Base-by-base conservation (phyloP, 345 rosid genomes). In the Citrus hindsii region DNA sequence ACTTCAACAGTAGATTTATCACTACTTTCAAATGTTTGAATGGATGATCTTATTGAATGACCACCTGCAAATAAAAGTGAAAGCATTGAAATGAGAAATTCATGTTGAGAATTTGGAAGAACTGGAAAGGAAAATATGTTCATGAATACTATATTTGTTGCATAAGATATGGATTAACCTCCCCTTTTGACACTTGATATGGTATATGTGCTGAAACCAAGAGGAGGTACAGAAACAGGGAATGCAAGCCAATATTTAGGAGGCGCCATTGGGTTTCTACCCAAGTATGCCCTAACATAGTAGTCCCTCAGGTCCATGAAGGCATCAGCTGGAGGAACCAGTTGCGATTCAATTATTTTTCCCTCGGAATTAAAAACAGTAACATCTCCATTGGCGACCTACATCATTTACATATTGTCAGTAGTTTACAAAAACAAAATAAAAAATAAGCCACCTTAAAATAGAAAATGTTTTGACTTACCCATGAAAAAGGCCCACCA, bases 181-280 rank as follows among this genome's bases (percentile, higher is more conserved):
- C 89, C 33, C 65, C 55, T 84, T 86, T 86, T 85, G 79, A 92
- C 84, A 79, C 78, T 80, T 62, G 94, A 91, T 82, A 96, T 83
- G 61, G 85, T 80, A 83, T 94, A 96, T 65, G 97, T 92, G 84
- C 83, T 90, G 90, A 91, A 96, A 76, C 98, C 99, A 74, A 96
- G 92, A 68, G 99, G 94, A 80, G 98, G 97, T 30, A 89, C 92
- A 79, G 93, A 89, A 28, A 81, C 95, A 22, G 88, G 55, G 81
- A 96, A 96, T 76, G 93, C 95, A 77, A 96, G 92, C 97, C 94
- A 89, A 86, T 89, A 92, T 75, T 91, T 92, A 5, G 97, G 97
- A 55, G 83, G 83, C 81, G 76, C 85, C 24, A 69, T 76, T 42
- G 95, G 92, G 65, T 71, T 71, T 81, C 70, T 83, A 80, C 94